Base-by-base conservation (phyloP, 805 yeast genomes). In the Sungouiella blattae region DNA sequence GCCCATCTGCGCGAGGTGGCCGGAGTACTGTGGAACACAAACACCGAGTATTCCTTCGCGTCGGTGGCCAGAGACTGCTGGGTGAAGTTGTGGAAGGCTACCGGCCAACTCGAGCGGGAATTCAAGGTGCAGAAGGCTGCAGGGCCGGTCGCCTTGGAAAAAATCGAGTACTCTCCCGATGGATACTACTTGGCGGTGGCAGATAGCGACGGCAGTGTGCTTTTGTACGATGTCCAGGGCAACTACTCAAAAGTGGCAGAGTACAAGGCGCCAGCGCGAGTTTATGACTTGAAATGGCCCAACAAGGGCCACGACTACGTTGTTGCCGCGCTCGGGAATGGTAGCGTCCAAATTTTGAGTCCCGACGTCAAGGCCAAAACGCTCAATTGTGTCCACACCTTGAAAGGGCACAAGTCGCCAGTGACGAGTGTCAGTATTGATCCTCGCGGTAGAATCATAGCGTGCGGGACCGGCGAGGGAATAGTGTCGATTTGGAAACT, bases 391-490 rank as follows among this genome's bases (percentile, higher is more conserved):
- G 6, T 12, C 22, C 42, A 52, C 20, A 42, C 53, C 27, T 45
- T 67, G n/a, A 40, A 43, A 22, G 64, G 68, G 14, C 85, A 80
- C 46, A 60, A 75, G 26, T 70, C 80, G 1, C 58, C 78, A 1
- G 67, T 75, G 3, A 67, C 74, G 3, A 49, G 71, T 20, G 38
- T 77, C 11, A 57, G 58, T 12, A 54, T 77, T 33, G 83, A 77
- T 46, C 80, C 81, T 3, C 49, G 64, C 32, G 87, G 82, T 0
- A 46, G 57, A 15, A 71, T 54, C 44, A 37, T 81, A 8, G 69
- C 72, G 2, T 70, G 69, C 2, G 87, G 84, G 0, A 64, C 80
- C 13, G 70, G 68, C 36, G 84, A 78, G 40, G 83, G 83, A 17
- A 64, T 72, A 13, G 67, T 75, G 5, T 65, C 77, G 13, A 26